Evolutionary conservation across 2,329 filamentous ascomycete species (phyloP).

Genomic region (Epichloe sylvatica): DNA sequence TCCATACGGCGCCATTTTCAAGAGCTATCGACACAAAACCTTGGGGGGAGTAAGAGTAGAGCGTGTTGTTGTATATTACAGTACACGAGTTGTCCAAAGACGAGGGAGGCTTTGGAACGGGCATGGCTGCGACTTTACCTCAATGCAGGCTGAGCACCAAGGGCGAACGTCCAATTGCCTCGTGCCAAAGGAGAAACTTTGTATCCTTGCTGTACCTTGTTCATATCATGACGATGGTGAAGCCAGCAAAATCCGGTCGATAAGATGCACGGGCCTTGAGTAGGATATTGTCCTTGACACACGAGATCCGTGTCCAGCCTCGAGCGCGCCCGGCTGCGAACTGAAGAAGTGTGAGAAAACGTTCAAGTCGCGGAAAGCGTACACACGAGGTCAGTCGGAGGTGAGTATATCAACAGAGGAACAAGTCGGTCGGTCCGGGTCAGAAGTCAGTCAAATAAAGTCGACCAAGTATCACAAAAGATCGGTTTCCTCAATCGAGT

Average conservation of each 20-base stretch:
- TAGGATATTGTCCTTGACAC: neutral
- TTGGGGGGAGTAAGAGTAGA: slow-evolving; percentile 70
- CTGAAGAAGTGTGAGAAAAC: neutral
- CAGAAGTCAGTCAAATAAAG: neutral
- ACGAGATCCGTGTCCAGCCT: neutral
- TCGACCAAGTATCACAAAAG: neutral
- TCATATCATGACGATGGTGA: slow-evolving; percentile 5
- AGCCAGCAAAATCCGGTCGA: neutral
- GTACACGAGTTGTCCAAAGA: slow-evolving; percentile 69
- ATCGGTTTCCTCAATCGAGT: neutral
- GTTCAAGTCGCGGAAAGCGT: neutral
- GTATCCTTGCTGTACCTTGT: neutral
- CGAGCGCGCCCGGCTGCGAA: neutral
- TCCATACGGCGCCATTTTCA: slow-evolving; percentile 58
- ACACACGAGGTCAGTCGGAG: neutral
- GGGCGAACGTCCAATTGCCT: neutral
- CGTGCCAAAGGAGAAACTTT: neutral
- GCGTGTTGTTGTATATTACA: slow-evolving; percentile 62
- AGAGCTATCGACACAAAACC: slow-evolving; percentile 65
- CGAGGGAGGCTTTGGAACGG: slow-evolving; percentile 54
- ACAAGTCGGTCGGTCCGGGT: neutral
- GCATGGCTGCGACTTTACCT: slow-evolving; percentile 37
- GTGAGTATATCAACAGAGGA: neutral
- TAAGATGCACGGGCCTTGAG: neutral
- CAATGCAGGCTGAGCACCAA: neutral